Conservation (phyloP, 2,329 filamentous ascomycete species). For the Penicillium carneum region DNA sequence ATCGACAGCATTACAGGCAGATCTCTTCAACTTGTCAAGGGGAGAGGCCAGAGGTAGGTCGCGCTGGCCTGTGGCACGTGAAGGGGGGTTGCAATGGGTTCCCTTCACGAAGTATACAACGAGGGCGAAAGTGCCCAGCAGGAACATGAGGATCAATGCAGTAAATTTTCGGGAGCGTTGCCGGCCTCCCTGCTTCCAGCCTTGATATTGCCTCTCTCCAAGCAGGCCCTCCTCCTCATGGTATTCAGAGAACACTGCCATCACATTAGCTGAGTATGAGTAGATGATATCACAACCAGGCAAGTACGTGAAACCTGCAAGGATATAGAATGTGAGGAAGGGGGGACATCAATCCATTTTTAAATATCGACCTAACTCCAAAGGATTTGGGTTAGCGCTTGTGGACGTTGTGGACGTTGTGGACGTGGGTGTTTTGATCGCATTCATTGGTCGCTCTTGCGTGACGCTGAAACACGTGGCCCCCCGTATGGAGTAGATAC, state of each 20-base stretch:
- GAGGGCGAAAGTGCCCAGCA: slow-evolving; percentile 18
- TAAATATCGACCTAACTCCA: slow-evolving; percentile 9
- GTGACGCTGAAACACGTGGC: slow-evolving; percentile 16
- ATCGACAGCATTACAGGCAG: slow-evolving; percentile 61
- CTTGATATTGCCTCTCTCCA: background rate
- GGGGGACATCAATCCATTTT: slow-evolving; percentile 8
- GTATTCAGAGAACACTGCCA: slow-evolving; percentile 15
- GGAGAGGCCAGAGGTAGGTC: background rate
- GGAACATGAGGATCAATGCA: slow-evolving; percentile 9
- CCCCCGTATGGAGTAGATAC: background rate
- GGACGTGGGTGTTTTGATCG: background rate
- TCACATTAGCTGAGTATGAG: slow-evolving; percentile 1
- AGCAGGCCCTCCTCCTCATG: slow-evolving; percentile 21
- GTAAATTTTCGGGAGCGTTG: slow-evolving; percentile 6
- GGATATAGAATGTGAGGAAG: background rate
- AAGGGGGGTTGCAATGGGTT: slow-evolving; percentile 19
- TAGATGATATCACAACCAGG: background rate
- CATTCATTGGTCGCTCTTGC: slow-evolving; percentile 15
- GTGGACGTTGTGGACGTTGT: background rate
- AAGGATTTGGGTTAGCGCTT: background rate
- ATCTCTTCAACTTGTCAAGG: background rate
- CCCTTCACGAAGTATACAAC: slow-evolving; percentile 14
- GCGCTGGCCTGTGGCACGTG: slow-evolving; percentile 8
- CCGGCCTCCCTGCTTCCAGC: background rate
- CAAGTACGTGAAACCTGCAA: slow-evolving; percentile 2